A percentile compares a stretch with the other conserved stretches of the same genome.
phyloP scores from a whole-genome alignment of 2,329 filamentous ascomycete species.

The Phialocephala subalpina region DNA sequence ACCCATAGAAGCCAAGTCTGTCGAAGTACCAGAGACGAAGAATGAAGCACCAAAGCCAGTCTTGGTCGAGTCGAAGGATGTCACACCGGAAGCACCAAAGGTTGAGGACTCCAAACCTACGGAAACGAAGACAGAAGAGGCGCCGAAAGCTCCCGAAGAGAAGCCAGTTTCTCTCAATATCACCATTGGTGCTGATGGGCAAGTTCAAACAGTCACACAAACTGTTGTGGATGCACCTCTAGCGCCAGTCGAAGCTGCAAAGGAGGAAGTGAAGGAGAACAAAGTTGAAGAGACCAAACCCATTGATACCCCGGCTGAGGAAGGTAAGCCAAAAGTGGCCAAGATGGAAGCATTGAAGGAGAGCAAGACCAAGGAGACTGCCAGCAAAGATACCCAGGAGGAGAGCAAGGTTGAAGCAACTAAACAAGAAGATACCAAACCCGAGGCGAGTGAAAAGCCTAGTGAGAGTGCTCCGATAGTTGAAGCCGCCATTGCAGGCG shows the following conservation, averaged over 20 bases:
- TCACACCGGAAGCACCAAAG: background rate
- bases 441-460: background rate
- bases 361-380: background rate
- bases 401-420: background rate
- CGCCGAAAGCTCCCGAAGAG: background rate
- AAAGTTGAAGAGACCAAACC: background rate
- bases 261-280: background rate
- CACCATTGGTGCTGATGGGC: conserved; percentile 28
- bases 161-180: conserved; percentile 22
- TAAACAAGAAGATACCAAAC: background rate
- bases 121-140: background rate
- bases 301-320: background rate
- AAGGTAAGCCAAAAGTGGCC: background rate
- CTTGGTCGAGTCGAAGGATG: background rate
- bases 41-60: background rate
- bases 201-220: conserved; percentile 27
- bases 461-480: no score
- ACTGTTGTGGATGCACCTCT: background rate
- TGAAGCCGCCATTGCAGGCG: background rate
- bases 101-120: background rate
- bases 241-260: background rate
- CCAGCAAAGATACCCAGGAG: background rate
- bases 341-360: background rate
- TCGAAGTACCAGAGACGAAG: background rate
- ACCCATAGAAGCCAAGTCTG: background rate